Evolutionary conservation across 345 rosid species (phyloP), one percentile per base, ranked within the genome.

Genomic region (Firmiana major): DNA sequence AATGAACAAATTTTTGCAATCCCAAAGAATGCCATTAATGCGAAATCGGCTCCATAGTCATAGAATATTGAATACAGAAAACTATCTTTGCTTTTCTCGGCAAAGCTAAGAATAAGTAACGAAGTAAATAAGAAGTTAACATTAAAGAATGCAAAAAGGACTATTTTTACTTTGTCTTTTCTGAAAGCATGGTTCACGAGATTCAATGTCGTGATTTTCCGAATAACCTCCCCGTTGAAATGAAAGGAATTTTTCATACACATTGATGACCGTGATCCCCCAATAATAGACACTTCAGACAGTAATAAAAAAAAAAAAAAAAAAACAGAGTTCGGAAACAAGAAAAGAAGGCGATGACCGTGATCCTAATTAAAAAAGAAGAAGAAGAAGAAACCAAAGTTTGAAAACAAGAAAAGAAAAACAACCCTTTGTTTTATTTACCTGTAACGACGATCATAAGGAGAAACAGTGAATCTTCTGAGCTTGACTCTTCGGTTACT

Each of bases 381-480:
- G 8, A 6, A 45, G 38, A 69, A 24, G 11, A 62, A 46, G 13
- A 75, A 66, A 16, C 15, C 19, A 42, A n/a, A 67, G 19, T n/a
- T 12, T 6, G 7, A 28, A 45, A 12, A 66, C 24, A 42, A 49
- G 2, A 19, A 16, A 34, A 48, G 34, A 21, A 54, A 36, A 45
- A 24, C 11, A 31, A 21, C 16, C 12, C 43, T 31, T 49, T 16
- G 15, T 28, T 31, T 28, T 51, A 4, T 34, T 42, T 26, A 86
- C 99, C 97, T 93, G 91, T 92, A 96, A 74, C 89, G 91, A 17
- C 80, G 98, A 82, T 96, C 90, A 67, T 92, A 89, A 69, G 99
- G 98, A 12, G 97, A 96, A 7, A 96, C 6, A 68, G 88, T 83
- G 85, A 80, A 90, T 42, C 81, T 71, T 26, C 79, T 75, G 46